Base-by-base conservation (phyloP, 2,329 filamentous ascomycete genomes). In the Teratosphaeria destructans region DNA sequence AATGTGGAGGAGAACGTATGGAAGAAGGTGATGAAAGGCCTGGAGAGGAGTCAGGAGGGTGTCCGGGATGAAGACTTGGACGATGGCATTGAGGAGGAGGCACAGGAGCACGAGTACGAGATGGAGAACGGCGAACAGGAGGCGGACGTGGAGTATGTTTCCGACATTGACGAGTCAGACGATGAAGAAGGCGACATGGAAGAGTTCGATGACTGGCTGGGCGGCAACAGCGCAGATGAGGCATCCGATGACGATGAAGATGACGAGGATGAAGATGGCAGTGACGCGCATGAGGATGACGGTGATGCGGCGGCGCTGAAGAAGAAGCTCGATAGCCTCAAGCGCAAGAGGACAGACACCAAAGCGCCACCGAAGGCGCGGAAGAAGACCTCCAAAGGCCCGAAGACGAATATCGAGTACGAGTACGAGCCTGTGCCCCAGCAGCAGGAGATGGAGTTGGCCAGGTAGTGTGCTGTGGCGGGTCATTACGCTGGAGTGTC, bases 1-100 rank as follows among this genome's bases (percentile, higher is more conserved):
- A 99, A 99, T 72, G 92, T 96, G 57, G 94, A 95, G 74, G 91
- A 96, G 74, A 82, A 84, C 14, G 90, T 99, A 62, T 99, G 94
- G 94, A 95, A 95, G 82, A 95, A 92, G 82, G 94, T 99, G 7
- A 84, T 99, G 67, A 85, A 86, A 62, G 90, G 90, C 3, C 81
- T 99, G 75, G 94, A 99, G 81, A 83, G 88, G 67, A 87, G 88
- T 67, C 92, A 93, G 61, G 86, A 95, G 69, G 93, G 88, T 53
- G 80, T 84, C 64, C 81, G 90, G 58, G 93, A 96, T 73, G 85
- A 91, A 76, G 93, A 97, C 73, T 75, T 94, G 73, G 93, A 96
- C 72, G 86, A 92, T 67, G 93, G 92, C 10, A 85, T 95, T 64
- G 86, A 89, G 66, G 85, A 89, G 39, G 89, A 91, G 29, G 87